Percentiles rank a stretch among this genome's conserved stretches.
Conservation (phyloP, 2,329 filamentous ascomycete species). For the Xylaria sp. region DNA sequence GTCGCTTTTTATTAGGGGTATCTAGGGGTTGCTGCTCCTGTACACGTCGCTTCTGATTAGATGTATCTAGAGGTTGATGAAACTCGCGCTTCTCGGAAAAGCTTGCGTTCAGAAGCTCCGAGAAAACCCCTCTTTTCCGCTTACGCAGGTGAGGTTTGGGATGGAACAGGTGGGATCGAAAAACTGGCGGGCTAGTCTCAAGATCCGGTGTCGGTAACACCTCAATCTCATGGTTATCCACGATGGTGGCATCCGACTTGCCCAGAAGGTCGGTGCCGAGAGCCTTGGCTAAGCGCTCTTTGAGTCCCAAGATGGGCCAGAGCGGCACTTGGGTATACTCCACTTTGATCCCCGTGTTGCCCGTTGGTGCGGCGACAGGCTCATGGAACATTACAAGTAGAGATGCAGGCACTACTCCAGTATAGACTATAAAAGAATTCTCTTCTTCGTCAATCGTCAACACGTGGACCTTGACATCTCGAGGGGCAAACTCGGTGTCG, state of each 20-base stretch:
- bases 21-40: slow-evolving; percentile 35
- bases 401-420: slow-evolving; percentile 58
- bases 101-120: slow-evolving; percentile 49
- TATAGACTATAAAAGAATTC: slow-evolving; percentile 65
- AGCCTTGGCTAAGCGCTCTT: slow-evolving; percentile 65
- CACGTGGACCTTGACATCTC: slow-evolving; percentile 61
- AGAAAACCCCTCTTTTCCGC: slow-evolving; percentile 44
- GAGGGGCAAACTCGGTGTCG: slow-evolving; percentile 44
- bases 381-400: slow-evolving; percentile 64
- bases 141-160: slow-evolving; percentile 39
- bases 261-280: slow-evolving; percentile 64
- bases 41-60: slow-evolving; percentile 12
- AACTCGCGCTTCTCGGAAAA: slow-evolving; percentile 48
- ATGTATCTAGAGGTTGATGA: background rate
- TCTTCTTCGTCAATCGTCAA: slow-evolving; percentile 61
- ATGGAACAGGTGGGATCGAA: too few species aligned
- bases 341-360: slow-evolving; percentile 56
- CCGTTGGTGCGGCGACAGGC: slow-evolving; percentile 55
- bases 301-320: slow-evolving; percentile 66
- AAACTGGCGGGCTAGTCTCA: background rate
- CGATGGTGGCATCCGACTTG: slow-evolving; percentile 53
- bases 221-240: slow-evolving; percentile 59
- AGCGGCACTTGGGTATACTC: slow-evolving; percentile 61
- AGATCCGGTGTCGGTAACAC: background rate
- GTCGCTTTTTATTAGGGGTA: too few species aligned